Conservation (phyloP, 495 filamentous ascomycete genomes). For the Bacidia rubella region DNA sequence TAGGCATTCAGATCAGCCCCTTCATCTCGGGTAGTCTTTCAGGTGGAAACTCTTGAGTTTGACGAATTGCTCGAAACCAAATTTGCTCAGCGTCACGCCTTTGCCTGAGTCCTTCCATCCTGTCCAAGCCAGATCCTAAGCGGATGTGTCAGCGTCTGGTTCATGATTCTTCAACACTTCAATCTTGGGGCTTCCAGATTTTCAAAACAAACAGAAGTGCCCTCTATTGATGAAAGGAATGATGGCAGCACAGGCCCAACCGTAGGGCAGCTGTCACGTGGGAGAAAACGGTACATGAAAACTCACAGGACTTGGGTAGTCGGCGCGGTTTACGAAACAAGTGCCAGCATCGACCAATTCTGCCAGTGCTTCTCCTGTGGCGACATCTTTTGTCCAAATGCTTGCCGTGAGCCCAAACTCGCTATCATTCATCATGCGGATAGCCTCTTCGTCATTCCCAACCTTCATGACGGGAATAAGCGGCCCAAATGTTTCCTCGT, state of each 20-base stretch:
- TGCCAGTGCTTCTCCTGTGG: constrained; percentile 59
- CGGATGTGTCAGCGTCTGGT: too few species aligned
- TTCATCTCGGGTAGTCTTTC: constrained; percentile 66
- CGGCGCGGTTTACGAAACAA: constrained; percentile 89
- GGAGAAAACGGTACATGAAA: too few species aligned
- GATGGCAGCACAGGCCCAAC: too few species aligned
- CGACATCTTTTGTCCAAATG: constrained; percentile 89
- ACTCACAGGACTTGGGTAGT: constrained; percentile 82
- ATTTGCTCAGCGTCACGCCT: constrained; percentile 76
- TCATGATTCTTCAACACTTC: too few species aligned
- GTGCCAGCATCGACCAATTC: constrained; percentile 85
- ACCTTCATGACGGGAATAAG: constrained; percentile 93
- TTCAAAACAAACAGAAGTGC: too few species aligned
- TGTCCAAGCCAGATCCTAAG: constrained; percentile 94
- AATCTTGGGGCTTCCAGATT: too few species aligned
- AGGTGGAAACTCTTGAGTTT: constrained; percentile 94
- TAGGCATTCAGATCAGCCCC: not conserved
- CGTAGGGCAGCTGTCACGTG: too few species aligned
- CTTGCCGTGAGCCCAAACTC: constrained; percentile 92
- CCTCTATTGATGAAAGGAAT: too few species aligned
- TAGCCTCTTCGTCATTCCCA: constrained; percentile 64
- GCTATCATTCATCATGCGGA: constrained; percentile 85
- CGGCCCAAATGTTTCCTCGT: constrained; percentile 90
- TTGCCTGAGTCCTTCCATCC: constrained; percentile 96
- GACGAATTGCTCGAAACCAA: constrained; percentile 87